Conservation (phyloP, 148 eudicot genomes). For the Rhododendron ferrugineum region DNA sequence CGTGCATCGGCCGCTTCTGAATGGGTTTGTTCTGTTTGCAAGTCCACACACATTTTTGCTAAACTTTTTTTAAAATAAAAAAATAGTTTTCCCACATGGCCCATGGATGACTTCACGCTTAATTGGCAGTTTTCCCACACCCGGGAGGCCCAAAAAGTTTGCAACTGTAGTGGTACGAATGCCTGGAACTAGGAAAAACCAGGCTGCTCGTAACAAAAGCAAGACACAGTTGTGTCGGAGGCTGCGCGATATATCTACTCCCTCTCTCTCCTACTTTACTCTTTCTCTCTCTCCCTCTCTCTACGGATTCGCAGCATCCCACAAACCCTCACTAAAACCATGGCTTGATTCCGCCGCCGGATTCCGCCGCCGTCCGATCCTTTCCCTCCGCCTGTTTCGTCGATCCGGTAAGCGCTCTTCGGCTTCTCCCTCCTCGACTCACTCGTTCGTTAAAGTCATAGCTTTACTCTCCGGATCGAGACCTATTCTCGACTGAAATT, state of each 20-base stretch:
- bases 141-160: not conserved
- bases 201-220: constrained; percentile 5
- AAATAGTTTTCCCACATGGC: too few species aligned
- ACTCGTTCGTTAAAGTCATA: not conserved
- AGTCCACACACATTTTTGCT: too few species aligned
- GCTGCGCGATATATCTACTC: constrained; percentile 17
- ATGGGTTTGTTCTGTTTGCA: too few species aligned
- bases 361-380: constrained; percentile 18
- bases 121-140: not conserved
- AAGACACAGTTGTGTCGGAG: constrained; percentile 20
- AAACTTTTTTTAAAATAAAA: too few species aligned
- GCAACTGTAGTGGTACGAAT: not conserved
- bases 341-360: constrained; percentile 16
- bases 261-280: constrained; percentile 18
- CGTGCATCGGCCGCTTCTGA: too few species aligned
- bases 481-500: not conserved
- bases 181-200: constrained; percentile 9
- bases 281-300: constrained; percentile 27
- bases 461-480: constrained; percentile 12
- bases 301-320: constrained; percentile 25
- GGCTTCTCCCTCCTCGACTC: not conserved
- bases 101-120: not conserved
- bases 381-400: not conserved
- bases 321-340: constrained; percentile 1
- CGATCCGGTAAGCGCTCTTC: constrained; percentile 23